Base-by-base conservation (phyloP, 768 basidiomycete genomes). In the Hydnomerulius pinastri region DNA sequence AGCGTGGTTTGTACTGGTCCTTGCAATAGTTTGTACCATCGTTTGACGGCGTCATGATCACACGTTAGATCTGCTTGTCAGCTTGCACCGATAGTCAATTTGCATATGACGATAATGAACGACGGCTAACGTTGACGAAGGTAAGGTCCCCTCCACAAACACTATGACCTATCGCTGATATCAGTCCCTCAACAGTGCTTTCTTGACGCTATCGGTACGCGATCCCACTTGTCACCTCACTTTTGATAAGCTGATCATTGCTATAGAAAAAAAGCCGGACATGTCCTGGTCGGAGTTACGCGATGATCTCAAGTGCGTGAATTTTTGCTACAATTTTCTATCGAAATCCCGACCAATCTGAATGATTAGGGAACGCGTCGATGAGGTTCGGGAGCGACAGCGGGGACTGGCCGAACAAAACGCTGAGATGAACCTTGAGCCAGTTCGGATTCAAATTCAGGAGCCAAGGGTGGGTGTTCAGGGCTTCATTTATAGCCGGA, bases 81-180 rank as follows among this genome's bases (percentile, higher is more conserved):
- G 61, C 65, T 5, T 66, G 64, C 38, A 56, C 57, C 10, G 64
- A 68, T n/a, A 43, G 41, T 11, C 62, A 67, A 4, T 4, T 36
- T 17, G 64, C 67, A 5, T 51, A 55, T 12, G 65, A 66, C 33
- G 62, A 66, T 32, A 32, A 48, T 11, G 40, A 44, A 38, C 53
- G 32, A 25, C 44, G 30, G 21, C 11, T 52, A 9, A 66, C 66
- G 7, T 63, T 66, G 30, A 65, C 64, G 12, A 63, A 57, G 64
- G 64, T 66, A 15, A 3, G 6, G 0, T 39, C 21, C 29, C 9
- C 15, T n/a, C 4, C n/a, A 23, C n/a, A 6, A 20, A n/a, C 24
- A 4, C 21, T 6, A 24, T 6, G 32, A 36, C 33, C 35, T 7
- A 2, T 1, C 21, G 28, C 37, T 53, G 32, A 55, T 30, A 8